Evolutionary conservation across 2,329 filamentous ascomycete genomes (phyloP).

Genomic region (Orbilia oligospora): DNA sequence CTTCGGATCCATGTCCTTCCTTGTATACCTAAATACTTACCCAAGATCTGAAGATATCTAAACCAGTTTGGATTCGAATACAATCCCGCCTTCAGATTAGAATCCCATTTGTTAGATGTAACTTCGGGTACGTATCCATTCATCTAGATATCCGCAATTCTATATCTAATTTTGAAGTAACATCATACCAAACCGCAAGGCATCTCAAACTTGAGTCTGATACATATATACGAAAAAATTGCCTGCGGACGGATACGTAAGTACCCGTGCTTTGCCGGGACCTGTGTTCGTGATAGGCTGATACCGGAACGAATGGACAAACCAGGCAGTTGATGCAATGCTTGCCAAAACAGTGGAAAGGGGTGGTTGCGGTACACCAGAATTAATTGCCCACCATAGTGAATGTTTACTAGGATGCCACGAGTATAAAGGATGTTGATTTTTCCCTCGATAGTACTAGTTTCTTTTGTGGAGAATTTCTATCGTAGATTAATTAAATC

Average conservation of each 20-base stretch:
- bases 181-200: too few relatives aligned
- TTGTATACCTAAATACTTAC: too few relatives aligned
- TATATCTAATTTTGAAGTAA: too few relatives aligned
- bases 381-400: too few relatives aligned
- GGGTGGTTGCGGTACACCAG: neutral
- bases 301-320: neutral
- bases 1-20: too few relatives aligned
- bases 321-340: neutral
- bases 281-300: neutral
- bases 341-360: conserved; percentile 4
- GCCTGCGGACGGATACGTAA: neutral
- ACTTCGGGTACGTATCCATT: too few relatives aligned
- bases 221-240: neutral
- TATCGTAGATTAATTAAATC: neutral
- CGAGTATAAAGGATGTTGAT: neutral
- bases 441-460: neutral
- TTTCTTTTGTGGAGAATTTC: neutral
- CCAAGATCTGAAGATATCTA: too few relatives aligned
- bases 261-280: neutral
- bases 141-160: too few relatives aligned
- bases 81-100: too few relatives aligned
- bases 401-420: neutral
- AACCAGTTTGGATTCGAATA: too few relatives aligned
- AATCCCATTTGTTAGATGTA: too few relatives aligned
- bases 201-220: neutral